Evolutionary conservation across 2,329 filamentous ascomycete species (phyloP), one percentile per base, ranked within the genome.

Genomic region (Byssochlamys sp.): DNA sequence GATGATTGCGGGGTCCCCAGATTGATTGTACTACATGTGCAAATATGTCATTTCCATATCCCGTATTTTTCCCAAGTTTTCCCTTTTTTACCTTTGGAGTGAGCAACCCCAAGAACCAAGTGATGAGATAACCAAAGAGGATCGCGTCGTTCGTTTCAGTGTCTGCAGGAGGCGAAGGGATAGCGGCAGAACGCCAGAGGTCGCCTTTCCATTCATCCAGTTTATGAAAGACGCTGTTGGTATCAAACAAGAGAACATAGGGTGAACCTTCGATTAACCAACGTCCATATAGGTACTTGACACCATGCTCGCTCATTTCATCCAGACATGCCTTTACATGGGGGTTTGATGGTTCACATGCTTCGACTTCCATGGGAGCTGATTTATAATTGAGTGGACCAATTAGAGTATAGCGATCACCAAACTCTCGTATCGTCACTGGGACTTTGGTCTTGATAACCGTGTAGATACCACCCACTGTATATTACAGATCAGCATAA

Each of bases 381-480:
- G 94, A 94, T 89, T 95, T 11, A 61, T 6, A 59, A 57, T 55
- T 45, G 50, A 95, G 85, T 58, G 94, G 94, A 1, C 94, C 94
- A 72, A 99, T 91, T 63, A 97, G 83, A 28, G 90, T 95, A 76
- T 99, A 99, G 64, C 90, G 85, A 59, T 96, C 91, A 75, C 94
- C 94, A 94, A 97, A 99, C 76, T 99, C 94, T 60, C 91, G 91
- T 0, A 92, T 96, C 50, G 94, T 97, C 61, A 97, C 94, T 54
- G 94, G 92, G 39, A 94, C 92, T 77, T 99, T 99, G 61, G 94
- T 97, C 77, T 99, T 99, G 77, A 99, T 86, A 64, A 99, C 94
- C 14, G 92, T 97, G 81, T 99, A 99, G 77, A 99, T 99, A 68
- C 94, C 94, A 70, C 94, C 94, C 61, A 99, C 94, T 95, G n/a